Evolutionary conservation across 148 eudicot species (phyloP).

Genomic region (Pouteria glomerata): DNA sequence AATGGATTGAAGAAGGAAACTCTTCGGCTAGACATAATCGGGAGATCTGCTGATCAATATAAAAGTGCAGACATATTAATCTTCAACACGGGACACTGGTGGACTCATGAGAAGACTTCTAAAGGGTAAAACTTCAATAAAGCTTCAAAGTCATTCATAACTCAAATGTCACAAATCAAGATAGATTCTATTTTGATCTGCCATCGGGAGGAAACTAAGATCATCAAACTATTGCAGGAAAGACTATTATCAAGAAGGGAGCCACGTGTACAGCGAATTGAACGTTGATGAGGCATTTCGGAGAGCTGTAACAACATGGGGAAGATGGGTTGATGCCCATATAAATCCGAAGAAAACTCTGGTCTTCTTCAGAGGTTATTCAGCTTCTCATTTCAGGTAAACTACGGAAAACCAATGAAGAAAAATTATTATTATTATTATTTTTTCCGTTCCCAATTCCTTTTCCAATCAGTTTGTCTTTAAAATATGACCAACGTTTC

Average conservation of each 20-base stretch:
- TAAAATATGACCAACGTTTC: too few relatives aligned
- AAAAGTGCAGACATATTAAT: slow-evolving; percentile 65
- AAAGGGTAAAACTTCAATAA: slow-evolving; percentile 43
- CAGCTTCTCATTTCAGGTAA: slow-evolving; percentile 91
- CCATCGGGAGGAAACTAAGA: background rate
- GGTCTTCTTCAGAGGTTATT: slow-evolving; percentile 86
- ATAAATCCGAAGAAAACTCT: slow-evolving; percentile 55
- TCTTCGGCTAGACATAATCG: slow-evolving; percentile 72
- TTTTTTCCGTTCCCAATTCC: too few relatives aligned
- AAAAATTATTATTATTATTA: too few relatives aligned
- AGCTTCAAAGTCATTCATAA: background rate
- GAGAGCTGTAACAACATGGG: slow-evolving; percentile 94
- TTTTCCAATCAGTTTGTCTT: too few relatives aligned
- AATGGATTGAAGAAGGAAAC: slow-evolving; percentile 70
- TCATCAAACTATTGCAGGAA: slow-evolving; percentile 35
- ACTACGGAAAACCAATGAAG: background rate
- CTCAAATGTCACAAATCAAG: too few relatives aligned
- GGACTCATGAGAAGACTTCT: slow-evolving; percentile 93
- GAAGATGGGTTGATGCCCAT: slow-evolving; percentile 75
- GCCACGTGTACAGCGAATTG: slow-evolving; percentile 71
- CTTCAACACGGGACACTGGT: slow-evolving; percentile 98
- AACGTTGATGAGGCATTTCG: slow-evolving; percentile 75
- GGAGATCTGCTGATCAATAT: slow-evolving; percentile 44
- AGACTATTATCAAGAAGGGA: slow-evolving; percentile 92
- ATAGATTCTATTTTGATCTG: background rate